Evolutionary conservation across 2,329 filamentous ascomycete species (phyloP), one percentile per base, ranked within the genome.

Genomic region (Venturiaceae sp.): DNA sequence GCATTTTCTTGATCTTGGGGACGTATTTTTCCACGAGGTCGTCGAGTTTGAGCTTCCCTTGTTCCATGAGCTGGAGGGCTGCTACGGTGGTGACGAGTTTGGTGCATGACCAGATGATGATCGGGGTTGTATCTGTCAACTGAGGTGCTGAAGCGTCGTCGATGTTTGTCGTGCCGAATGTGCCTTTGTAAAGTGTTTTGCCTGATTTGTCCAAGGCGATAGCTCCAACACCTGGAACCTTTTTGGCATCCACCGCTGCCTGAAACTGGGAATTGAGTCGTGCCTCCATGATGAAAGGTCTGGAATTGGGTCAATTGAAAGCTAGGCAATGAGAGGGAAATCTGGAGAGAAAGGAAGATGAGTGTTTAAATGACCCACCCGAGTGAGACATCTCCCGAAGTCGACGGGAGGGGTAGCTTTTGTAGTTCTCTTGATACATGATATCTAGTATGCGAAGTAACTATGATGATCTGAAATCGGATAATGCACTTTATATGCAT

Each of bases 101-200:
- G 1, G 76, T 80, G 65, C 77, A 80, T 1, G 76, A 79, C 1
- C 78, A 78, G 23, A 82, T 77, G 77, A 78, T 81, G 64, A 84
- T 87, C 0, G 82, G 71, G 8, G 74, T 82, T 41, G 88, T 82
- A 0, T 83, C 68, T 0, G 77, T 77, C 79, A 88, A 83, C 3
- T 77, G 72, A 50, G 82, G 76, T 0, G 71, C 36, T 14, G n/a
- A 63, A 2, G 33, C 32, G 28, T 66, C 67, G 5, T 71, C 66
- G 3, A 75, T 59, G 14, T 72, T 69, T 19, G 66, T 64, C 32
- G 71, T 74, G 13, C 76, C 76, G 3, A 74, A 73, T 2, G 75
- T 71, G 60, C 71, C 68, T 53, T 74, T 69, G 26, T 71, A 68
- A 13, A 78, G 69, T 1, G 79, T 76, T 2, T 73, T 67, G 23